Evolutionary conservation across 495 filamentous ascomycete genomes (phyloP).

Genomic region (Aspergillus panamensis): DNA sequence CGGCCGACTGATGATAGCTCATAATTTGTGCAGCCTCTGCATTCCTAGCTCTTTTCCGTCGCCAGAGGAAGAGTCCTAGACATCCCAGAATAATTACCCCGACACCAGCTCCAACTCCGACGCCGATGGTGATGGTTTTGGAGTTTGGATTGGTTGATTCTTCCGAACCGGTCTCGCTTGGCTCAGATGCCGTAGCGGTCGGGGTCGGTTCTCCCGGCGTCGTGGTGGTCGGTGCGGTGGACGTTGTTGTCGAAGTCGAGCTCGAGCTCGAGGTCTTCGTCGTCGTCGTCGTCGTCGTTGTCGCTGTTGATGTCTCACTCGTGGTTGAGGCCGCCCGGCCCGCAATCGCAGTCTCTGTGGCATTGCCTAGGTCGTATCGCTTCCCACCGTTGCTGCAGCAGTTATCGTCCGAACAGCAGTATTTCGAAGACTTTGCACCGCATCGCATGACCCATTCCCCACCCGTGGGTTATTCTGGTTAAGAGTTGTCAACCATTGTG

Average conservation of each 20-base stretch:
- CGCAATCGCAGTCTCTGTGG: slow-evolving; percentile 7
- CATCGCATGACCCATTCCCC: slow-evolving; percentile 13
- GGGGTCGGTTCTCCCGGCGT: background rate
- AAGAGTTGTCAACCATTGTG: background rate
- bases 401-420: slow-evolving; percentile 9
- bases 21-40: background rate
- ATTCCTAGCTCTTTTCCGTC: background rate
- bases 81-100: slow-evolving; percentile 2
- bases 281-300: too few relatives aligned
- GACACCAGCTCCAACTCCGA: background rate
- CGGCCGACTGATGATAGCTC: background rate
- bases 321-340: background rate
- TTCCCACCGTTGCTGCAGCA: slow-evolving; percentile 6
- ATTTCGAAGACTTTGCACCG: background rate
- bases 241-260: background rate
- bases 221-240: background rate
- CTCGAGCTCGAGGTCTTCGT: too few relatives aligned
- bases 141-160: background rate
- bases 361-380: slow-evolving; percentile 1
- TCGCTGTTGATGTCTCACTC: background rate
- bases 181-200: background rate
- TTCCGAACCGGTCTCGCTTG: background rate
- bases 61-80: background rate
- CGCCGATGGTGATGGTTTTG: slow-evolving; percentile 1
- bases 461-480: background rate